These are phyloP conservation scores for Tolypocladium capitatum DNA, from an alignment of 2,329 filamentous ascomycete genomes.

Conservation along the genomic window DNA sequence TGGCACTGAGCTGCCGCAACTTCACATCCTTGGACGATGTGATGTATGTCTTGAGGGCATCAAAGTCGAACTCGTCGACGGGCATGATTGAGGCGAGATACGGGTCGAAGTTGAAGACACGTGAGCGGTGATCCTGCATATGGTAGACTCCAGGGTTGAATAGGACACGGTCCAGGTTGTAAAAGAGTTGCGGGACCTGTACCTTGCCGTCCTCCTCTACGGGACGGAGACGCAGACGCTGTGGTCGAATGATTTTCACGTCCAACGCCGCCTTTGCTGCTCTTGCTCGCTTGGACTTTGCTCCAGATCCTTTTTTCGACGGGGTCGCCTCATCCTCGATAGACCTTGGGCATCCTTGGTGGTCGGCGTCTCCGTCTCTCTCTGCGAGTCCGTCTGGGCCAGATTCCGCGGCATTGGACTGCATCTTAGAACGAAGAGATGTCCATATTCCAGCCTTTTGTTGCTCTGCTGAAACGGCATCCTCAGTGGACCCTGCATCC, in stretches of 20 bases:
- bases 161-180: slow-evolving; percentile 75
- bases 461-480: background rate
- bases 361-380: background rate
- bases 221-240: slow-evolving; percentile 13
- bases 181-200: slow-evolving; percentile 47
- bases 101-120: slow-evolving; percentile 93
- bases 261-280: slow-evolving; percentile 5
- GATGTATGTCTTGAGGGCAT: slow-evolving; percentile 71
- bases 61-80: slow-evolving; percentile 81
- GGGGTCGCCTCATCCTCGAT: background rate
- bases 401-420: slow-evolving; percentile 1
- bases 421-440: slow-evolving; percentile 14
- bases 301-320: background rate
- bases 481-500: background rate
- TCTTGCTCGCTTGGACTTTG: slow-evolving; percentile 3
- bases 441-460: slow-evolving; percentile 12
- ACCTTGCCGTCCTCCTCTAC: slow-evolving; percentile 19
- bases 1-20: slow-evolving; percentile 54
- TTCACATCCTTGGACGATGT: slow-evolving; percentile 76
- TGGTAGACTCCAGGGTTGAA: slow-evolving; percentile 93
- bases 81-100: slow-evolving; percentile 92
- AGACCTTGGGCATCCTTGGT: background rate
- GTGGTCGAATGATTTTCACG: slow-evolving; percentile 16
- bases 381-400: background rate
- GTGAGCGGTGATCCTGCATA: slow-evolving; percentile 74